Conservation (phyloP, 2,329 filamentous ascomycete species). For the Nectriaceae sp. region DNA sequence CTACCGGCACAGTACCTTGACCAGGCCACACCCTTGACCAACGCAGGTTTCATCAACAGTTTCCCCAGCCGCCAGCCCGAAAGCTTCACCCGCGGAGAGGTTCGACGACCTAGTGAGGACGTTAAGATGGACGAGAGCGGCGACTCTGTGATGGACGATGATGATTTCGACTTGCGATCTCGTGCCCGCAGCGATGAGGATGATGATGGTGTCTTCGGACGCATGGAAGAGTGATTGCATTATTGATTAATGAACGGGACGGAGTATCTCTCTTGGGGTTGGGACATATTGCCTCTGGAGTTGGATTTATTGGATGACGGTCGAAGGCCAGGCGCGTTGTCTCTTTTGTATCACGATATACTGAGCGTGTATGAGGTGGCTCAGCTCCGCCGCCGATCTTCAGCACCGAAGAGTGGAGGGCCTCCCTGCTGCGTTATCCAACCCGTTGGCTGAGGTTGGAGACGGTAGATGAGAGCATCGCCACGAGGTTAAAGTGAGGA, state of each 20-base stretch:
- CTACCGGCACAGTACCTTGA: conserved; percentile 80
- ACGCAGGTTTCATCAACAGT: conserved; percentile 64
- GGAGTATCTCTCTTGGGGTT: conserved; percentile 29
- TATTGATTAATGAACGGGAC: conserved; percentile 26
- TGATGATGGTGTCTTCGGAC: conserved; percentile 92
- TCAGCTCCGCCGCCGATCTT: conserved; percentile 64
- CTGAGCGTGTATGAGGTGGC: conserved; percentile 52
- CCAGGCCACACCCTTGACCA: conserved; percentile 57
- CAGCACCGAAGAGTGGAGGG: conserved; percentile 69
- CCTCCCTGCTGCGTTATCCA: conserved; percentile 29
- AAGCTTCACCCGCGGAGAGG: conserved; percentile 64
- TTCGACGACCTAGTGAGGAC: conserved; percentile 53
- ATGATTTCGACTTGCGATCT: conserved; percentile 63
- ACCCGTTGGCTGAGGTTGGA: conserved; percentile 12
- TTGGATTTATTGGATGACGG: conserved; percentile 35
- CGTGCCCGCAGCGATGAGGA: conserved; percentile 79
- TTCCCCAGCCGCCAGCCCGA: conserved; percentile 62
- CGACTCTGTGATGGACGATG: conserved; percentile 66
- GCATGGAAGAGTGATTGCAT: conserved; percentile 80
- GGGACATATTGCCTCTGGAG: conserved; percentile 33
- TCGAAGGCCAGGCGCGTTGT: conserved; percentile 38
- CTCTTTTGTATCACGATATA: conserved; percentile 53
- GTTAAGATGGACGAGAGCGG: conserved; percentile 69
- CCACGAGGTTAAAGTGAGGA: conserved; percentile 74
- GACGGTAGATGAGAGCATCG: conserved; percentile 42